These are phyloP conservation scores for Volvariella surrecta DNA, from an alignment of 1,284 basidiomycete genomes.

Conservation along the genomic window DNA sequence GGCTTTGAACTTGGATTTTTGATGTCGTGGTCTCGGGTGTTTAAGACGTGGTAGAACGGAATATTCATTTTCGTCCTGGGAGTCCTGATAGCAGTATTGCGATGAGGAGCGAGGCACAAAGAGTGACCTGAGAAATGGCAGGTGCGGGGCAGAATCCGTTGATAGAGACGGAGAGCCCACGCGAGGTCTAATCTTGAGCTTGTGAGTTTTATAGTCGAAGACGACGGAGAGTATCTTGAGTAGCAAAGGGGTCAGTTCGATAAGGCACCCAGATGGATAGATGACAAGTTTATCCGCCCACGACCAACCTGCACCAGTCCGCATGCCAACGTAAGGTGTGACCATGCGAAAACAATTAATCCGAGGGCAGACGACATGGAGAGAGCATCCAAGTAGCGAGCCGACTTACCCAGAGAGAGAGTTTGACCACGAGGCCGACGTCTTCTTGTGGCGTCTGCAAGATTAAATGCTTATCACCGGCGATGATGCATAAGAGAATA, in stretches of 20 bases:
- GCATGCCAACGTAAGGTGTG: slow-evolving; percentile 11
- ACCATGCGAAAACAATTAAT: slow-evolving; percentile 10
- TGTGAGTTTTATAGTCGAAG: slow-evolving; percentile 51
- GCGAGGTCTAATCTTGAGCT: slow-evolving; percentile 37
- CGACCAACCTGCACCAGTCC: slow-evolving; percentile 10
- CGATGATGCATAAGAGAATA: slow-evolving; percentile 53
- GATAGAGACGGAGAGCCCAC: slow-evolving; percentile 11
- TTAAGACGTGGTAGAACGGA: neutral
- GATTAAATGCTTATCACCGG: slow-evolving; percentile 52
- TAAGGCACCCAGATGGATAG: slow-evolving; percentile 5
- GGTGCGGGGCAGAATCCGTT: slow-evolving; percentile 16
- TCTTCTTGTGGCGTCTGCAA: slow-evolving; percentile 56
- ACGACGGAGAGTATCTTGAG: slow-evolving; percentile 50
- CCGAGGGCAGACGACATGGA: slow-evolving; percentile 2
- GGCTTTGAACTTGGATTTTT: neutral
- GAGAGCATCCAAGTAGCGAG: slow-evolving; percentile 1
- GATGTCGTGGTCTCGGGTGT: neutral
- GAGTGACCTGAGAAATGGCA: slow-evolving; percentile 43
- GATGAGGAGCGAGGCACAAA: slow-evolving; percentile 33
- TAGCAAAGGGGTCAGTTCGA: no score
- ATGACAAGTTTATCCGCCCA: slow-evolving; percentile 1
- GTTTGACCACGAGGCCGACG: slow-evolving; percentile 41
- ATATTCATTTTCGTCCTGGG: neutral
- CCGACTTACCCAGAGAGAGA: slow-evolving; percentile 46
- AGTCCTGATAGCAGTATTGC: neutral